phyloP scores from a whole-genome alignment of 257 asterid species.

The Marsdenia floribunda region DNA sequence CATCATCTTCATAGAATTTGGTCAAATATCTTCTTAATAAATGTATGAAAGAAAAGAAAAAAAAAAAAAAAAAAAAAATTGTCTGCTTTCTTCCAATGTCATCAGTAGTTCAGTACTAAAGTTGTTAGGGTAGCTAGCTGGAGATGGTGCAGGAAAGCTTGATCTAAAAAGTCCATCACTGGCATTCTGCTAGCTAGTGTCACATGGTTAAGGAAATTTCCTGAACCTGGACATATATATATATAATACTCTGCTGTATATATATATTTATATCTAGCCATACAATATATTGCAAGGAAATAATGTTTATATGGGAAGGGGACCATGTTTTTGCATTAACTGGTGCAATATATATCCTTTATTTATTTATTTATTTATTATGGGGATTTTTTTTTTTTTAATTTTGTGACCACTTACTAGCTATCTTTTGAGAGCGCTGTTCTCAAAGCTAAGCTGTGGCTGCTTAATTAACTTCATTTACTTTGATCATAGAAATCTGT shows the following conservation, averaged over 20 bases:
- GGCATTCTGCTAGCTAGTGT: not conserved
- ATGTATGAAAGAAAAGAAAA: not conserved
- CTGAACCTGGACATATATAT: constrained; percentile 8
- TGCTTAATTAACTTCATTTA: not conserved
- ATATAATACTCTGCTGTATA: too few relatives aligned
- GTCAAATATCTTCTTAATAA: not conserved
- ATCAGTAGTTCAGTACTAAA: too few relatives aligned
- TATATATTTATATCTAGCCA: too few relatives aligned
- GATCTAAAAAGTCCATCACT: not conserved
- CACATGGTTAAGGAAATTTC: not conserved
- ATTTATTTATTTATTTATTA: too few relatives aligned
- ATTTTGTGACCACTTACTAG: not conserved
- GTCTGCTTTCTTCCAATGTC: not conserved
- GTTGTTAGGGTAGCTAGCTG: not conserved
- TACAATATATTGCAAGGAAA: too few relatives aligned
- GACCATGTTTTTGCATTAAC: too few relatives aligned
- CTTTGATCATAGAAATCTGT: not conserved
- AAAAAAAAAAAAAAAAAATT: not conserved
- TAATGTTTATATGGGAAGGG: too few relatives aligned
- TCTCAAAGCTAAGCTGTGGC: not conserved
- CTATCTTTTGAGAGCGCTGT: not conserved
- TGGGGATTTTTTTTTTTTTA: too few relatives aligned
- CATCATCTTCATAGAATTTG: not conserved
- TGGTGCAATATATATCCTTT: not conserved
- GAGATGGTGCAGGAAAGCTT: not conserved